A percentile compares a stretch with the other conserved stretches of the same genome.
phyloP scores from a whole-genome alignment of 192 early-diverging fungal genomes.

The Anaeromyces robustus region DNA sequence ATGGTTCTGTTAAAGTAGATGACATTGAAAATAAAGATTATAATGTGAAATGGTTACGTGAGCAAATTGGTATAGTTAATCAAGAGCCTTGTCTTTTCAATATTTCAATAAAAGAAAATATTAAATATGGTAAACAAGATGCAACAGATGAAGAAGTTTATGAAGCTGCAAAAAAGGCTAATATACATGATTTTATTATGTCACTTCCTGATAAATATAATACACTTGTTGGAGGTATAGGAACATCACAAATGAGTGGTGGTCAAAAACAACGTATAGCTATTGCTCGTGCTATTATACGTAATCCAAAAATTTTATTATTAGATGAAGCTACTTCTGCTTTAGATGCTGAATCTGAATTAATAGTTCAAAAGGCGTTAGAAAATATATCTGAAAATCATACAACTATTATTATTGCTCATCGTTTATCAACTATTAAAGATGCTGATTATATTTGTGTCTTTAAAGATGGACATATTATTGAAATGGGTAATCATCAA shows the following conservation, averaged over 20 bases:
- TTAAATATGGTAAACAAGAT: background rate
- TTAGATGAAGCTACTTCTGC: conserved; percentile 44
- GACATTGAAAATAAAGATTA: too few relatives aligned
- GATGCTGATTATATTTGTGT: too few relatives aligned
- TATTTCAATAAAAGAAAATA: conserved; percentile 18
- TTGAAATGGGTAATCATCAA: too few relatives aligned
- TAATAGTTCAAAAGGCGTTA: conserved; percentile 4
- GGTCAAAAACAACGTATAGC: conserved; percentile 73
- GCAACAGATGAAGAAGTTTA: too few relatives aligned
- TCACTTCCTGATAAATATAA: conserved; percentile 20
- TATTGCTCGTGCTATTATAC: conserved; percentile 12
- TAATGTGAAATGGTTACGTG: conserved; percentile 1
- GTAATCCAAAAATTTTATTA: conserved; percentile 1
- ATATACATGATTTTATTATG: too few relatives aligned
- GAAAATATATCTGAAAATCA: too few relatives aligned
- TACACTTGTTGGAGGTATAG: conserved; percentile 24
- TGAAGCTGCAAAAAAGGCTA: too few relatives aligned
- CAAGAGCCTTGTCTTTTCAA: conserved; percentile 7
- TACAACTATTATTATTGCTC: too few relatives aligned
- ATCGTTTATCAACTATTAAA: too few relatives aligned
- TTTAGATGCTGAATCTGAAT: conserved; percentile 52
- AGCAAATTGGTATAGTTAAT: conserved; percentile 2
- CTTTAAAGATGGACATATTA: too few relatives aligned
- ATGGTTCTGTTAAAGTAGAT: too few relatives aligned
- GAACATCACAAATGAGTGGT: conserved; percentile 23